Percentiles rank a stretch among this genome's conserved stretches.
Evolutionary conservation across 2,329 filamentous ascomycete species (phyloP).

Genomic region (Escovopsis weberi): DNA sequence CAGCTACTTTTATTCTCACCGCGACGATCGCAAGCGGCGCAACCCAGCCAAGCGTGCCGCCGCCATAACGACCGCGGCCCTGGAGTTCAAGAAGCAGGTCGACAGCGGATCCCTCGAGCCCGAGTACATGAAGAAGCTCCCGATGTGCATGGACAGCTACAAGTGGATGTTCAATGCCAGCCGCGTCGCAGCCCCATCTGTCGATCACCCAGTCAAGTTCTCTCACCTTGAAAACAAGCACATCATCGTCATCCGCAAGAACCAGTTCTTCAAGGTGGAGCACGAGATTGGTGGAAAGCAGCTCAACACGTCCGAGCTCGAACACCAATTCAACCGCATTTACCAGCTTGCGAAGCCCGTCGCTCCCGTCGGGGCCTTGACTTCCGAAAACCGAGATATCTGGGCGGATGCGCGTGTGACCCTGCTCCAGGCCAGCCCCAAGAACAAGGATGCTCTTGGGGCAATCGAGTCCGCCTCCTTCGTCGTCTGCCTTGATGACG

Average conservation of each 20-base stretch:
- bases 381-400: slow-evolving; percentile 82
- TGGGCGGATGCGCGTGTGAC: slow-evolving; percentile 75
- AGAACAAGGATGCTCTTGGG: slow-evolving; percentile 65
- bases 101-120: slow-evolving; percentile 74
- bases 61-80: slow-evolving; percentile 67
- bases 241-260: slow-evolving; percentile 83
- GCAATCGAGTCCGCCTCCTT: slow-evolving; percentile 83
- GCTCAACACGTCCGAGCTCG: slow-evolving; percentile 78
- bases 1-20: slow-evolving; percentile 98
- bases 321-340: slow-evolving; percentile 74
- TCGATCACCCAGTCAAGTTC: slow-evolving; percentile 76
- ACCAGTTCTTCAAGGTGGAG: slow-evolving; percentile 88
- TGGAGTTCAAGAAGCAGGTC: slow-evolving; percentile 92
- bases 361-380: slow-evolving; percentile 69
- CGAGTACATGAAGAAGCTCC: slow-evolving; percentile 96
- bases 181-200: slow-evolving; percentile 67
- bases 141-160: slow-evolving; percentile 97
- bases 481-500: slow-evolving; percentile 84
- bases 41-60: slow-evolving; percentile 88
- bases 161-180: slow-evolving; percentile 97
- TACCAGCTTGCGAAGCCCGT: slow-evolving; percentile 61
- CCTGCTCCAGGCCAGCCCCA: slow-evolving; percentile 60
- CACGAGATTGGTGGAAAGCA: slow-evolving; percentile 72
- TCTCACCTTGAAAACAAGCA: slow-evolving; percentile 62
- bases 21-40: slow-evolving; percentile 76